These are phyloP conservation scores for Prosopis cineraria DNA, from an alignment of 306 rosid species.

Conservation along the genomic window DNA sequence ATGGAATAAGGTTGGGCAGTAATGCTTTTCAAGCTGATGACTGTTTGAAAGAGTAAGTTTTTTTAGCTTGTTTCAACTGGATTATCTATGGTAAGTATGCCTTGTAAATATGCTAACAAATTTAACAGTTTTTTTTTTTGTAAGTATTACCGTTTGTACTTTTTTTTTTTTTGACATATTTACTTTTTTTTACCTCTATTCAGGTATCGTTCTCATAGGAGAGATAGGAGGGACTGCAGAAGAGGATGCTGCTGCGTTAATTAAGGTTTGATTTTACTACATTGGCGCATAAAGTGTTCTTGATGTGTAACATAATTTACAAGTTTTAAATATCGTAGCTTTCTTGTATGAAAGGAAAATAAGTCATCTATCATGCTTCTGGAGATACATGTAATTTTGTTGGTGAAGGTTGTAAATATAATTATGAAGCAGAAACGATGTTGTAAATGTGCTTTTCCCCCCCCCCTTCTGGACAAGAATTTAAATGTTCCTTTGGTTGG, in stretches of 20 bases:
- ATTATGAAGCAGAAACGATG: background rate
- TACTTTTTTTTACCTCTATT: background rate
- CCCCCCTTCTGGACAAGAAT: too few species aligned
- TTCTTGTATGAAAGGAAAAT: constrained; percentile 1
- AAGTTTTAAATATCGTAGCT: background rate
- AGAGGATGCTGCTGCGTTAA: constrained; percentile 99
- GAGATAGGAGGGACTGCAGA: constrained; percentile 99
- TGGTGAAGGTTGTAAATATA: background rate
- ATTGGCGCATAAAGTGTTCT: background rate
- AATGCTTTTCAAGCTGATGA: background rate
- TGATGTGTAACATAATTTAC: background rate
- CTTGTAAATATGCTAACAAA: too few species aligned
- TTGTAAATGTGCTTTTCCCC: too few species aligned
- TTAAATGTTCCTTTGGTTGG: background rate
- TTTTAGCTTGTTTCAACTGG: background rate
- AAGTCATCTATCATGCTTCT: background rate
- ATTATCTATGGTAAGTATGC: too few species aligned
- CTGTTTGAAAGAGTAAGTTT: background rate
- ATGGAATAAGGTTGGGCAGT: background rate
- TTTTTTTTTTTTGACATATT: background rate
- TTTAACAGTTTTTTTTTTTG: too few species aligned
- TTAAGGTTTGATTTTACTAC: constrained; percentile 63
- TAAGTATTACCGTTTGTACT: background rate
- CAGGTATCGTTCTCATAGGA: constrained; percentile 93
- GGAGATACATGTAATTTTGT: constrained; percentile 1